Percentiles rank a stretch among this genome's conserved stretches.
Conservation (phyloP, 495 filamentous ascomycete species). For the Parathielavia appendiculata region DNA sequence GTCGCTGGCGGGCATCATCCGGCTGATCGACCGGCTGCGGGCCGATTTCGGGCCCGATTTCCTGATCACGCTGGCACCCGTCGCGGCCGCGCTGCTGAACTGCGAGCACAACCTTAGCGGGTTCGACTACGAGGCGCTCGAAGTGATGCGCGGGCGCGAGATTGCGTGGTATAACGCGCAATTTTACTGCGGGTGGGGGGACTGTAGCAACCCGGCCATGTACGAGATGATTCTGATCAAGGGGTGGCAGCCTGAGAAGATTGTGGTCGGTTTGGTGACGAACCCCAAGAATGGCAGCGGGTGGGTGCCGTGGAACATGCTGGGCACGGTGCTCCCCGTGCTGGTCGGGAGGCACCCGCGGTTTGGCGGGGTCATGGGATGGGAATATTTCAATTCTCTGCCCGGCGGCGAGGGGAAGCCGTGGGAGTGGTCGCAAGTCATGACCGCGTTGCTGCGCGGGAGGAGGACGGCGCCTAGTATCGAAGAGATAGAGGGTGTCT, state of each 20-base stretch:
- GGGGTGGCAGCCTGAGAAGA: slow-evolving; percentile 64
- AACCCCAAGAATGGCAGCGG: slow-evolving; percentile 63
- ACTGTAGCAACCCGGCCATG: slow-evolving; percentile 50
- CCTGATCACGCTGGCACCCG: slow-evolving; percentile 72
- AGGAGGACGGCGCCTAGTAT: slow-evolving; percentile 5
- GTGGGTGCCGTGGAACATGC: slow-evolving; percentile 35
- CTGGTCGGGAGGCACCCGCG: slow-evolving; percentile 35
- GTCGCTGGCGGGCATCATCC: slow-evolving; percentile 63
- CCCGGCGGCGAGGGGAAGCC: slow-evolving; percentile 56
- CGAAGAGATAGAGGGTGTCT: not conserved
- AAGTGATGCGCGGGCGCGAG: slow-evolving; percentile 57
- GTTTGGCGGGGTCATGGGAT: slow-evolving; percentile 78
- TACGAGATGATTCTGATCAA: slow-evolving; percentile 70
- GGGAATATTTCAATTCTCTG: slow-evolving; percentile 79
- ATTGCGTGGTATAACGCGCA: slow-evolving; percentile 81
- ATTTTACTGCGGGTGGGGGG: slow-evolving; percentile 84
- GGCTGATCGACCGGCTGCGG: slow-evolving; percentile 70
- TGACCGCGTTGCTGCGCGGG: slow-evolving; percentile 34
- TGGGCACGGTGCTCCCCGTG: slow-evolving; percentile 35
- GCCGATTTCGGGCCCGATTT: slow-evolving; percentile 65
- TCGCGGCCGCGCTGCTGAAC: slow-evolving; percentile 62
- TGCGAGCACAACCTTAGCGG: slow-evolving; percentile 59
- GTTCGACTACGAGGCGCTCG: slow-evolving; percentile 69
- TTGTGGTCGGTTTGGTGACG: slow-evolving; percentile 72
- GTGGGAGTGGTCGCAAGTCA: slow-evolving; percentile 61